Evolutionary conservation across 495 filamentous ascomycete species (phyloP).

Genomic region (Hypomontagnella submonticulosa): DNA sequence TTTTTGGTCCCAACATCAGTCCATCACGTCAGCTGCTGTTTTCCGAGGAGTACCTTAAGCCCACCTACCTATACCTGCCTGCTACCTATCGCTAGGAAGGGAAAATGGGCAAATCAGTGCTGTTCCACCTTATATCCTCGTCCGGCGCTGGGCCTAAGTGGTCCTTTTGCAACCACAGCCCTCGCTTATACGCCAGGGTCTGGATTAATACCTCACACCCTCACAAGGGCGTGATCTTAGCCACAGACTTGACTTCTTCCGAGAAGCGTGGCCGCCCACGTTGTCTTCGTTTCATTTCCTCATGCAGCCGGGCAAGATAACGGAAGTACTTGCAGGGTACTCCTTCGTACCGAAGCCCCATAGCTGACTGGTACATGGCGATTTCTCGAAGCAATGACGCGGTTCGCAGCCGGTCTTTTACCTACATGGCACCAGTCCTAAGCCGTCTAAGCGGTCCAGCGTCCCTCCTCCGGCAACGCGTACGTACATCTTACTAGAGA

Average conservation of each 20-base stretch:
- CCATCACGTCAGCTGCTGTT: constrained; percentile 38
- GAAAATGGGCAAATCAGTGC: constrained; percentile 36
- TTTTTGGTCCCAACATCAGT: constrained; percentile 31
- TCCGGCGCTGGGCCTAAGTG: constrained; percentile 39
- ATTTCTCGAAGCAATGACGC: constrained; percentile 24
- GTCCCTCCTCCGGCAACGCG: constrained; percentile 7
- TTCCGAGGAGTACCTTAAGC: constrained; percentile 21
- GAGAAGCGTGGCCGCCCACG: constrained; percentile 34
- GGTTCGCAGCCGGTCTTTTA: constrained; percentile 35
- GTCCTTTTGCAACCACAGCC: constrained; percentile 43
- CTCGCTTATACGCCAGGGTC: constrained; percentile 46
- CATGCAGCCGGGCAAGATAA: constrained; percentile 37
- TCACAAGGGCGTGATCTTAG: constrained; percentile 46
- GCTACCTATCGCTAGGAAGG: constrained; percentile 30
- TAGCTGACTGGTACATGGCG: constrained; percentile 28
- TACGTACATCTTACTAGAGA: constrained; percentile 29
- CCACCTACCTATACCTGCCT: no score
- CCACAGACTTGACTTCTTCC: constrained; percentile 40
- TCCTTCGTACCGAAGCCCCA: constrained; percentile 24
- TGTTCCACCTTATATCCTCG: constrained; percentile 45
- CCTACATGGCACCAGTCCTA: constrained; percentile 43
- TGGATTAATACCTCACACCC: constrained; percentile 47
- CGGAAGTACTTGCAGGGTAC: constrained; percentile 40
- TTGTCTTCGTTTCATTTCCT: constrained; percentile 39
- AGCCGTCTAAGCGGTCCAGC: constrained; percentile 31